Evolutionary conservation across 176 grass and related monocot genomes (phyloP).

Genomic region (Olyra latifolia): DNA sequence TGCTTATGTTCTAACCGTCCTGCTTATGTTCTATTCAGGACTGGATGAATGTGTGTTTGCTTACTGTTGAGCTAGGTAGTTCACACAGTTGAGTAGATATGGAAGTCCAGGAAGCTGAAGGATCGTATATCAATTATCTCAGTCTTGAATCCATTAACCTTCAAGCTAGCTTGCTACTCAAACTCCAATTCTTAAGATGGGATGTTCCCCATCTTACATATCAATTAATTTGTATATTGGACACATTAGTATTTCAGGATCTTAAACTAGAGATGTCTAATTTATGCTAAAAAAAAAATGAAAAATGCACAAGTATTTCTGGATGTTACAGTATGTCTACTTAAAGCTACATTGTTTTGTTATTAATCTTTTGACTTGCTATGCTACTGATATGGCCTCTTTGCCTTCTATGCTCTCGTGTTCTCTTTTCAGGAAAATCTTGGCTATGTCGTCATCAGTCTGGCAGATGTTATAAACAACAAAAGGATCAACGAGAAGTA

Average conservation of each 20-base stretch:
- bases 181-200: neutral
- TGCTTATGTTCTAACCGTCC: neutral
- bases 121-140: neutral
- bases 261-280: neutral
- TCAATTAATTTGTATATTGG: neutral
- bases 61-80: neutral
- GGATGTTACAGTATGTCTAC: slow-evolving; percentile 10
- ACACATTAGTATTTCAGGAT: neutral
- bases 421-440: slow-evolving; percentile 56
- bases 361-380: neutral
- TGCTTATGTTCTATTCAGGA: neutral
- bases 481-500: slow-evolving; percentile 75
- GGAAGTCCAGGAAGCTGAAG: neutral
- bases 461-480: slow-evolving; percentile 69
- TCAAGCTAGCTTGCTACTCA: neutral
- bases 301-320: neutral
- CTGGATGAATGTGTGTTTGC: neutral
- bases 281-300: neutral
- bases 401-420: slow-evolving; percentile 25
- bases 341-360: neutral
- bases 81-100: neutral
- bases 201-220: neutral
- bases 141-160: neutral
- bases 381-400: neutral
- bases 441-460: slow-evolving; percentile 60